Evolutionary conservation across 2,329 filamentous ascomycete species (phyloP).

Genomic region (Cordyceps cicadae): DNA sequence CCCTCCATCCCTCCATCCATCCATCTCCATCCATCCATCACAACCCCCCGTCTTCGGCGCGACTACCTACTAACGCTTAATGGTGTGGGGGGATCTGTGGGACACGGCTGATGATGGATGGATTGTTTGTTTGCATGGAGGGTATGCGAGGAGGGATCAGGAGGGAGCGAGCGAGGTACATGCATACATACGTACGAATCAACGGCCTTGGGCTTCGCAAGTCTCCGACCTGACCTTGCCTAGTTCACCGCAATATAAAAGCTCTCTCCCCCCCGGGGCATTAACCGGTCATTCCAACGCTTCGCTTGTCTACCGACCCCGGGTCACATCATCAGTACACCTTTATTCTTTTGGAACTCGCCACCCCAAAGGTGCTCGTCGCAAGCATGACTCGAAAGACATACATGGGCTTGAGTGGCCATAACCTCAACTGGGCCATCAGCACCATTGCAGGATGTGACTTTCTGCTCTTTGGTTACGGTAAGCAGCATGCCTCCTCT

Average conservation of each 20-base stretch:
- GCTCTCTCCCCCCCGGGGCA: not conserved
- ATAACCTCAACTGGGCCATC: slow-evolving; percentile 58
- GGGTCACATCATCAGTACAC: not conserved
- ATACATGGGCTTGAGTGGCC: slow-evolving; percentile 60
- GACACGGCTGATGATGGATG: not conserved
- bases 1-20: not conserved
- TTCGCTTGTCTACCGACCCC: not conserved
- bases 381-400: slow-evolving; percentile 25
- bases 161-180: too few relatives aligned
- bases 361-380: not conserved
- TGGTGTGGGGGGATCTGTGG: slow-evolving; percentile 4
- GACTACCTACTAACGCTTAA: not conserved
- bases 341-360: not conserved
- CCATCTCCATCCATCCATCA: not conserved
- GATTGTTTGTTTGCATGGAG: not conserved
- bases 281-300: not conserved
- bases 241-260: slow-evolving; percentile 7
- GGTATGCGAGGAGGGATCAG: not conserved
- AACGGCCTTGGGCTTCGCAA: not conserved
- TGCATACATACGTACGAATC: not conserved
- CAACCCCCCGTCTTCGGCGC: not conserved
- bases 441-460: slow-evolving; percentile 64
- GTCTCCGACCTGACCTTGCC: not conserved
- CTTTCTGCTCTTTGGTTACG: slow-evolving; percentile 55
- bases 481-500: slow-evolving; percentile 27